Evolutionary conservation across 2,329 filamentous ascomycete genomes (phyloP).

Genomic region (Diplodia mutila): DNA sequence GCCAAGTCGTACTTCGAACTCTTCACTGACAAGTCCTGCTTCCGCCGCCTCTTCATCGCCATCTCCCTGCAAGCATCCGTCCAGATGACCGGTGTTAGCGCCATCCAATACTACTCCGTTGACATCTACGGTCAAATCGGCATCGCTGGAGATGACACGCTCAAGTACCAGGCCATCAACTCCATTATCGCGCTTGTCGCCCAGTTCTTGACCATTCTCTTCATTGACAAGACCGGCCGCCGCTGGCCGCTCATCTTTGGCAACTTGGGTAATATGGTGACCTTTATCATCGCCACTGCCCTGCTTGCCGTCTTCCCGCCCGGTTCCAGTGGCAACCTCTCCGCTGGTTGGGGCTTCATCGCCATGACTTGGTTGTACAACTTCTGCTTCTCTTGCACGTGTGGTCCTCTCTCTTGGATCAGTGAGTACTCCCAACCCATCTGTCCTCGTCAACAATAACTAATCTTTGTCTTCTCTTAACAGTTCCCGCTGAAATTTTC

Average conservation of each 20-base stretch:
- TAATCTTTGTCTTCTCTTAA: not conserved
- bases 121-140: slow-evolving; percentile 71
- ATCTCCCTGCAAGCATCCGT: slow-evolving; percentile 70
- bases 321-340: slow-evolving; percentile 52
- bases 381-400: slow-evolving; percentile 73
- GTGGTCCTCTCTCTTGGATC: slow-evolving; percentile 68
- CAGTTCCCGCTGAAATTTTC: slow-evolving; percentile 72
- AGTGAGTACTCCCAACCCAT: not conserved
- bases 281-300: slow-evolving; percentile 69
- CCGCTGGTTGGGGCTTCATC: slow-evolving; percentile 75
- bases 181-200: slow-evolving; percentile 71
- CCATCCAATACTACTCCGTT: slow-evolving; percentile 75
- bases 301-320: slow-evolving; percentile 66
- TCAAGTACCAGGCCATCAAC: slow-evolving; percentile 77
- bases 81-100: slow-evolving; percentile 70
- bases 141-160: slow-evolving; percentile 65
- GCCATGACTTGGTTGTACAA: slow-evolving; percentile 80
- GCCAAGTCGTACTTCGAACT: slow-evolving; percentile 73
- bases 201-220: slow-evolving; percentile 68
- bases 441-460: slow-evolving; percentile 56
- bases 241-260: slow-evolving; percentile 73
- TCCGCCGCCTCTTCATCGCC: slow-evolving; percentile 73
- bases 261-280: slow-evolving; percentile 71
- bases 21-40: slow-evolving; percentile 66
- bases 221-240: slow-evolving; percentile 72